These are phyloP conservation scores for Aspergillus novofumigatus DNA, from an alignment of 2,329 filamentous ascomycete species.

Conservation along the genomic window DNA sequence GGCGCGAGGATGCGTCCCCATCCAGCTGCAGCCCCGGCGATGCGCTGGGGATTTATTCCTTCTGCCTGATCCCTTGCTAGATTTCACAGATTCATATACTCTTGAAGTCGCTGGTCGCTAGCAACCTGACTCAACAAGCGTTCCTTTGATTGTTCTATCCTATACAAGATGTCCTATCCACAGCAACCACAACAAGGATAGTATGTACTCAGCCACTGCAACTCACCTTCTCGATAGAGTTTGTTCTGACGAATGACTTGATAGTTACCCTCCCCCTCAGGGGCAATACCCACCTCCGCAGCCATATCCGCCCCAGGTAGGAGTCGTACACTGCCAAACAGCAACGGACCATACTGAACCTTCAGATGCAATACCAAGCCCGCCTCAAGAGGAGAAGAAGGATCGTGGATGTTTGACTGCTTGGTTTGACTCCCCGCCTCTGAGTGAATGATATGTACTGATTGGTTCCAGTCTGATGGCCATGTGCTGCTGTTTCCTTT, in stretches of 20 bases:
- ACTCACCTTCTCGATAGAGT: no score
- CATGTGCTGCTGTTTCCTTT: conserved; percentile 19
- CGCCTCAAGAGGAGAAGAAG: conserved; percentile 13
- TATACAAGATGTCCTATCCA: conserved; percentile 7
- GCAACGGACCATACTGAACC: neutral
- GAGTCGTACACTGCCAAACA: neutral
- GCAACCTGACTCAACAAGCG: neutral
- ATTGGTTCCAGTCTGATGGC: conserved; percentile 10
- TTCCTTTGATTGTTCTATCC: neutral
- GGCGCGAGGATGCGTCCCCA: neutral
- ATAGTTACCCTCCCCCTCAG: conserved; percentile 10
- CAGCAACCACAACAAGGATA: conserved; percentile 11
- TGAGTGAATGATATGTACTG: neutral
- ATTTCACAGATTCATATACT: neutral
- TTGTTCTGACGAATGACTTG: neutral
- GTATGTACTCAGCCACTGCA: conserved; percentile 6
- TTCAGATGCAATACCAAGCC: conserved; percentile 15
- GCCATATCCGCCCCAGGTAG: conserved; percentile 3
- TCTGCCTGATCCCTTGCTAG: conserved; percentile 9
- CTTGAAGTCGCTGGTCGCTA: neutral
- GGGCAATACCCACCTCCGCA: conserved; percentile 12
- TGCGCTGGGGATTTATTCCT: conserved; percentile 11
- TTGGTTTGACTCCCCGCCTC: conserved; percentile 6
- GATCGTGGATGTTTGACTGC: conserved; percentile 17
- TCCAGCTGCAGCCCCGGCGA: neutral